phyloP scores from a whole-genome alignment of 192 early-diverging fungal species.

The Backusella sp. region DNA sequence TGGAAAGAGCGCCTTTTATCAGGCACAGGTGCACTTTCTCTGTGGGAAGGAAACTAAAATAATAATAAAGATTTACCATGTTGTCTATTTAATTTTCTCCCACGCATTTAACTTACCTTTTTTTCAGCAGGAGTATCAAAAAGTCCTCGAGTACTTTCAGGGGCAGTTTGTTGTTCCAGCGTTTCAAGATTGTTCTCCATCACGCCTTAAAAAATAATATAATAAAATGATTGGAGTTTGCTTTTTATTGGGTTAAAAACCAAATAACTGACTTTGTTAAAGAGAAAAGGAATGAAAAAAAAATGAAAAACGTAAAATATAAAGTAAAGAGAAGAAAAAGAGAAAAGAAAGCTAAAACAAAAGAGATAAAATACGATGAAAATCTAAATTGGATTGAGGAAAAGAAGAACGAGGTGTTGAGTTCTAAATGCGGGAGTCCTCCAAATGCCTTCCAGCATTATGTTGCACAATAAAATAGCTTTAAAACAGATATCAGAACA shows the following conservation, averaged over 20 bases:
- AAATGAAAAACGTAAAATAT: neutral
- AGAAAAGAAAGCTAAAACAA: slow-evolving; percentile 14
- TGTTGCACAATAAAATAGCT: neutral
- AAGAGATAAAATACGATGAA: slow-evolving; percentile 1
- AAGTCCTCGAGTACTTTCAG: slow-evolving; percentile 41
- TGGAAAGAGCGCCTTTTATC: slow-evolving; percentile 9
- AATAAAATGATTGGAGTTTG: slow-evolving; percentile 3
- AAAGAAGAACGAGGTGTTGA: slow-evolving; percentile 12
- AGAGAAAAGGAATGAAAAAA: neutral
- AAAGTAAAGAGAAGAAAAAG: neutral
- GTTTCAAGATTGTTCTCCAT: slow-evolving; percentile 20
- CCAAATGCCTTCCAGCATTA: neutral
- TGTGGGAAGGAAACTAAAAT: slow-evolving; percentile 15
- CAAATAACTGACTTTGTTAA: neutral
- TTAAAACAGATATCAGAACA: neutral
- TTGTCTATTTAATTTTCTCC: neutral
- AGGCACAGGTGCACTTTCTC: slow-evolving; percentile 13
- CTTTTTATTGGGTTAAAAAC: slow-evolving; percentile 9
- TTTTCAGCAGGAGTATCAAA: slow-evolving; percentile 31
- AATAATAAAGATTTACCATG: neutral
- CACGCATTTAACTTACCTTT: slow-evolving; percentile 8
- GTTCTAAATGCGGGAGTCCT: neutral
- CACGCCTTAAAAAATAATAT: neutral
- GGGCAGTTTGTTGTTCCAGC: slow-evolving; percentile 39
- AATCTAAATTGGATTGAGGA: slow-evolving; percentile 11